Base-by-base conservation (phyloP, 2,329 filamentous ascomycete genomes). In the Endothia cerciana region DNA sequence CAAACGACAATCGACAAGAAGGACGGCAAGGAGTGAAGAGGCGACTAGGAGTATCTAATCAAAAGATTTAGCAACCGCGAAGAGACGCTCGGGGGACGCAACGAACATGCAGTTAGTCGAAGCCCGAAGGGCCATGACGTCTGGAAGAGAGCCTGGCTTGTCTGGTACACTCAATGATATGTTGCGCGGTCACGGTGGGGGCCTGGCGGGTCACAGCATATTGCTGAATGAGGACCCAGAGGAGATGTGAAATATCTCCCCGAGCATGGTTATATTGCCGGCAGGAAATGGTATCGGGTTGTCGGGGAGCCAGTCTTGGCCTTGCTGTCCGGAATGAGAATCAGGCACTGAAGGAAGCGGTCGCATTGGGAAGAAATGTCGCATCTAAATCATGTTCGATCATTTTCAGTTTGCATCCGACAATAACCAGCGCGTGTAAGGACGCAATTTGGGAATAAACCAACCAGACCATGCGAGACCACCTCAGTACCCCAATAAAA, bases 1-100 rank as follows among this genome's bases (percentile, higher is more conserved):
- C 41, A 61, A n/a, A 49, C 28, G 15, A 63, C 63, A 22, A 63
- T 66, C 40, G 45, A 66, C 13, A 68, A 41, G 57, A 64, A 33
- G 45, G 62, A 67, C 30, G 19, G 53, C 28, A 45, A 30, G 25
- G 57, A 59, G 57, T 59, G 22, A 59, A 30, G 11, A 30, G 4
- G 22, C 25, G 11, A n/a, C 36, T 59, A 25, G 10, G 28, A 19
- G 51, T 11, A 22, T 36, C 7, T 4, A 28, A 36, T 36, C 19
- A 15, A 55, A n/a, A 10, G 4, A 55, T 36, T 7, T 13, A 7
- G 19, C 30, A 4, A 19, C 17, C 17, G 22, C 15, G 30, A 33
- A 7, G 28, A 28, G 6, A 10, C 17, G 10, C 28, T 55, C 15
- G 30, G 15, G 17, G 36, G 51, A 36, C 28, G 28, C 7, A 11